These are phyloP conservation scores for Acanthamoeba divionensis DNA, from an alignment of 208 protist genomes.

Conservation along the genomic window DNA sequence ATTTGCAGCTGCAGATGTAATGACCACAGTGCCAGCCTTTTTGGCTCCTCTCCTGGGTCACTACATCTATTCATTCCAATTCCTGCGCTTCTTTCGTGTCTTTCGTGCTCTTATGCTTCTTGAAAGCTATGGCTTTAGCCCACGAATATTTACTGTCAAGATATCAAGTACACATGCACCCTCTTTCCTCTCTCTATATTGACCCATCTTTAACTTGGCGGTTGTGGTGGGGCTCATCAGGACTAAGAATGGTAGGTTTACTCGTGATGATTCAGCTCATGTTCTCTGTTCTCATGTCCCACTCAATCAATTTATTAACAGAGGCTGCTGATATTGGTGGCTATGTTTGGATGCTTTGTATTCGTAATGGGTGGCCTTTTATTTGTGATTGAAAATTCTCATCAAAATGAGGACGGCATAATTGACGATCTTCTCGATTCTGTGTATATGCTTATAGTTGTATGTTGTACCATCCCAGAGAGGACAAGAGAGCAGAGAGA, in stretches of 20 bases:
- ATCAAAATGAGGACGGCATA: neutral
- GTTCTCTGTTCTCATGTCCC: neutral
- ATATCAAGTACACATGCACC: neutral
- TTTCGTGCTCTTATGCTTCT: neutral
- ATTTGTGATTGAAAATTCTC: neutral
- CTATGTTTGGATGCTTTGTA: neutral
- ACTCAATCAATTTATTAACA: neutral
- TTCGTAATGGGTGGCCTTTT: constrained; percentile 29
- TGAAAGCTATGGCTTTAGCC: neutral
- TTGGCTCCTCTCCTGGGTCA: neutral
- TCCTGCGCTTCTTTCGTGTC: constrained; percentile 8
- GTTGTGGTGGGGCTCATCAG: neutral
- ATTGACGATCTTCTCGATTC: neutral
- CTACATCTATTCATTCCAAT: constrained; percentile 14
- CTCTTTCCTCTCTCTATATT: neutral
- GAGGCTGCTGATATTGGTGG: neutral
- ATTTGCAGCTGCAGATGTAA: neutral
- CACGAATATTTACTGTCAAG: neutral
- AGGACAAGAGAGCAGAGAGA: no score
- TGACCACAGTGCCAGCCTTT: neutral
- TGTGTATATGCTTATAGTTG: neutral
- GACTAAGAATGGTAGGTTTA: neutral
- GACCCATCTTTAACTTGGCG: neutral
- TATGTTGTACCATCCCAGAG: no score
- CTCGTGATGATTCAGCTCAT: neutral